Percentiles rank a stretch among this genome's conserved stretches.
These are phyloP conservation scores for Fusarium hostae DNA, from an alignment of 2,329 filamentous ascomycete genomes.

Conservation along the genomic window DNA sequence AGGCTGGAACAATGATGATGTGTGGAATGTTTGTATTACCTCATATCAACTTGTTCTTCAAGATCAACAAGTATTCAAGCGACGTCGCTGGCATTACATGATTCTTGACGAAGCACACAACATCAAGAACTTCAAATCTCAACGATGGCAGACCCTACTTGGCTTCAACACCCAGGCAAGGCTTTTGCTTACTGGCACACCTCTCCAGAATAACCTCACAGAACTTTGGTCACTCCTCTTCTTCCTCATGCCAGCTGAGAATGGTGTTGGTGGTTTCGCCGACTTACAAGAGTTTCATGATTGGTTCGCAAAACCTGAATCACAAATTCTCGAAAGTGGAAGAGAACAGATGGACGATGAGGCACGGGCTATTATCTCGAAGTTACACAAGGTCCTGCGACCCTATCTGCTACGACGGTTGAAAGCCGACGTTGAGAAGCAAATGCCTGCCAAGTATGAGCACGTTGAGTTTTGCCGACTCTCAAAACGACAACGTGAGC, in stretches of 20 bases:
- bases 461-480: slow-evolving; percentile 95
- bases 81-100: slow-evolving; percentile 96
- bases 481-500: slow-evolving; percentile 92
- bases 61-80: slow-evolving; percentile 93
- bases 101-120: slow-evolving; percentile 98
- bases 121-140: slow-evolving; percentile 99
- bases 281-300: slow-evolving; percentile 96
- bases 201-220: slow-evolving; percentile 94
- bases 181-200: slow-evolving; percentile 90
- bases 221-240: slow-evolving; percentile 97
- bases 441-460: slow-evolving; percentile 98
- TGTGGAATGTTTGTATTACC: slow-evolving; percentile 98
- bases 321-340: slow-evolving; percentile 95
- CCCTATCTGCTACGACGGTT: slow-evolving; percentile 91
- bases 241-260: slow-evolving; percentile 93
- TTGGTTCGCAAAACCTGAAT: slow-evolving; percentile 94
- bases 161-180: slow-evolving; percentile 92
- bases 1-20: slow-evolving; percentile 92
- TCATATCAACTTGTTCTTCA: slow-evolving; percentile 97
- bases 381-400: slow-evolving; percentile 92
- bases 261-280: slow-evolving; percentile 88
- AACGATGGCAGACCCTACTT: slow-evolving; percentile 94
- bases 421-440: slow-evolving; percentile 97
- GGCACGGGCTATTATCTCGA: slow-evolving; percentile 88
- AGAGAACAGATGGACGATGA: slow-evolving; percentile 95